Conservation (phyloP, 2,329 filamentous ascomycete genomes). For the Pestalotiopsis sp. region DNA sequence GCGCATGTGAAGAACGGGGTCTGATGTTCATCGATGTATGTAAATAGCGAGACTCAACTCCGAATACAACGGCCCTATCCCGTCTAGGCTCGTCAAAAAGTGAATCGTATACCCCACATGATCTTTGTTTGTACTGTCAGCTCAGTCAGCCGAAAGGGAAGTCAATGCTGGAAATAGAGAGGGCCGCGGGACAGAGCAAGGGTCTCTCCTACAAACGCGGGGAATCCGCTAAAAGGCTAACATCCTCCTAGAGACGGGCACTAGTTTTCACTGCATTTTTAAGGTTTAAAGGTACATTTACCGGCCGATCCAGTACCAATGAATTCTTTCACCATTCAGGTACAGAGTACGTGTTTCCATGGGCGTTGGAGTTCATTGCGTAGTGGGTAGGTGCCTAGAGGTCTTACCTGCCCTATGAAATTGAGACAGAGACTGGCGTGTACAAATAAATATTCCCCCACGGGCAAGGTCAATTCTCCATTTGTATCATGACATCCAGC, state of each 20-base stretch:
- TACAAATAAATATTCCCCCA: not conserved
- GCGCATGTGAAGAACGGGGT: not conserved
- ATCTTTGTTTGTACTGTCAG: not conserved
- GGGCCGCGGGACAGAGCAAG: not conserved
- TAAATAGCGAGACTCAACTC: not conserved
- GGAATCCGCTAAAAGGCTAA: not conserved
- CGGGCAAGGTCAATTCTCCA: not conserved
- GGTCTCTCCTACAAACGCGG: not conserved
- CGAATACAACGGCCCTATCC: not conserved
- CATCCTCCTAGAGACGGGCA: not conserved
- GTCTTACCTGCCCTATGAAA: not conserved
- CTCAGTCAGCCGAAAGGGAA: not conserved
- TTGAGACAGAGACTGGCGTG: not conserved
- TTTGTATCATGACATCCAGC: not conserved
- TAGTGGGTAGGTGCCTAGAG: not conserved
- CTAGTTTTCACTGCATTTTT: not conserved
- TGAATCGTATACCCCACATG: not conserved
- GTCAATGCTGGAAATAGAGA: not conserved
- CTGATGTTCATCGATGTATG: not conserved
- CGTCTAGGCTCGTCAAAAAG: not conserved
- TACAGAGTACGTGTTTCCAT: not conserved
- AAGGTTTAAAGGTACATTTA: not conserved
- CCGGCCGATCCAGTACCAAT: not conserved
- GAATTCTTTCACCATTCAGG: not conserved
- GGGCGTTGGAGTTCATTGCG: not conserved